Evolutionary conservation across 2,329 filamentous ascomycete genomes (phyloP).

Genomic region (Cladosporium halotolerans): DNA sequence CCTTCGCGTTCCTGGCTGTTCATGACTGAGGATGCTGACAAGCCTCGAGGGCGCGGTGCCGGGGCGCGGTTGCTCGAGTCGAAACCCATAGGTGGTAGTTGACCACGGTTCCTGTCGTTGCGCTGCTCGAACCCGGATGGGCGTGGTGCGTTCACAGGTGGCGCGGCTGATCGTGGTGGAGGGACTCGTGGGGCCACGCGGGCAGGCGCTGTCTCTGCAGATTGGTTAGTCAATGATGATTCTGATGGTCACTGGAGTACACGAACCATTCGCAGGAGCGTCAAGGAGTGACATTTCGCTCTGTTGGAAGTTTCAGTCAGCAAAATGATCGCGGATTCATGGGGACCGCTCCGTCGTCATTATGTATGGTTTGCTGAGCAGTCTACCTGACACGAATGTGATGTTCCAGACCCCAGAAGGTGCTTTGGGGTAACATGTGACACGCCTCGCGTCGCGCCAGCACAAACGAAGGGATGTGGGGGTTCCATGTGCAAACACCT

Average conservation of each 20-base stretch:
- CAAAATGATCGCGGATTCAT: conserved; percentile 34
- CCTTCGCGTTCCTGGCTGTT: conserved; percentile 54
- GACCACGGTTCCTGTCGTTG: conserved; percentile 36
- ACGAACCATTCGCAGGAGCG: conserved; percentile 38
- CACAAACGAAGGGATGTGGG: background rate
- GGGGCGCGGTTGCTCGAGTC: conserved; percentile 35
- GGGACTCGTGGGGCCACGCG: conserved; percentile 29
- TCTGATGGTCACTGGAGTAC: too few relatives aligned
- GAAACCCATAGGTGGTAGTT: conserved; percentile 38
- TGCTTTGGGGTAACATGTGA: conserved; percentile 4
- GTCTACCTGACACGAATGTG: background rate
- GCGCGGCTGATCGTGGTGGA: conserved; percentile 41
- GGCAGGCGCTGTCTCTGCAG: background rate
- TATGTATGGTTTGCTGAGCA: conserved; percentile 4
- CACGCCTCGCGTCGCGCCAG: conserved; percentile 4
- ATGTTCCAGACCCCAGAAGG: background rate
- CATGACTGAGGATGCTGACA: conserved; percentile 72
- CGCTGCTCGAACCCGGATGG: conserved; percentile 61
- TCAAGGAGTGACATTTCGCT: conserved; percentile 63
- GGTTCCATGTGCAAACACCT: too few relatives aligned
- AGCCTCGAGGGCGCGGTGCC: conserved; percentile 56
- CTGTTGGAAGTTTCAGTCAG: conserved; percentile 46
- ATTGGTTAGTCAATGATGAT: conserved; percentile 8
- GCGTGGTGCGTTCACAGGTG: conserved; percentile 49
- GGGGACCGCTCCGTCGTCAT: conserved; percentile 35